Conservation (phyloP, 805 yeast genomes). For the Pichia ethanolica region DNA sequence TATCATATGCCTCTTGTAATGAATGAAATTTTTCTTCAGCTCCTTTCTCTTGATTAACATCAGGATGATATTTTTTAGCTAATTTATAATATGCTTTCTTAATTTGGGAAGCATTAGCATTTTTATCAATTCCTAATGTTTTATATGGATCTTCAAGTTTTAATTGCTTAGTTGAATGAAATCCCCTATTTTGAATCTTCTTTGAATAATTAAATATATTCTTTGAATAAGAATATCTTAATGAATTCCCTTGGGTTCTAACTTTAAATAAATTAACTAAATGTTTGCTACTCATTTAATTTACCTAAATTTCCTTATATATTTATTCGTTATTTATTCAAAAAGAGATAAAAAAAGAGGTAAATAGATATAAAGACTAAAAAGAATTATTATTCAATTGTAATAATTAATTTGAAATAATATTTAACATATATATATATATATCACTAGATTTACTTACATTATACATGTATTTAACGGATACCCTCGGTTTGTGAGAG, state of each 20-base stretch:
- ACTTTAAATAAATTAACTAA: background rate
- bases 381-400: too few species aligned
- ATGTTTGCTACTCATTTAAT: background rate
- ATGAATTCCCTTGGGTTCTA: background rate
- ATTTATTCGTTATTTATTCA: background rate
- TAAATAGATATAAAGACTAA: too few species aligned
- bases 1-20: conserved; percentile 90
- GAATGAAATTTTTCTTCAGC: conserved; percentile 89
- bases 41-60: conserved; percentile 82
- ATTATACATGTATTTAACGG: too few species aligned
- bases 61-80: conserved; percentile 95
- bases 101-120: conserved; percentile 74
- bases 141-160: conserved; percentile 69
- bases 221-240: background rate
- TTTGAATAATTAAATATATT: background rate
- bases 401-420: too few species aligned
- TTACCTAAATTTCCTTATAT: background rate
- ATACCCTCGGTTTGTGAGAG: too few species aligned
- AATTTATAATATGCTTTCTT: conserved; percentile 90
- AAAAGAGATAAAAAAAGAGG: background rate
- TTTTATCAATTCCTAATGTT: conserved; percentile 66
- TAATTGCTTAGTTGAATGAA: conserved; percentile 35
- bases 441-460: too few species aligned
- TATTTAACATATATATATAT: too few species aligned
- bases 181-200: conserved; percentile 16